phyloP scores from a whole-genome alignment of 2,329 filamentous ascomycete species.

The Fusarium sp. region DNA sequence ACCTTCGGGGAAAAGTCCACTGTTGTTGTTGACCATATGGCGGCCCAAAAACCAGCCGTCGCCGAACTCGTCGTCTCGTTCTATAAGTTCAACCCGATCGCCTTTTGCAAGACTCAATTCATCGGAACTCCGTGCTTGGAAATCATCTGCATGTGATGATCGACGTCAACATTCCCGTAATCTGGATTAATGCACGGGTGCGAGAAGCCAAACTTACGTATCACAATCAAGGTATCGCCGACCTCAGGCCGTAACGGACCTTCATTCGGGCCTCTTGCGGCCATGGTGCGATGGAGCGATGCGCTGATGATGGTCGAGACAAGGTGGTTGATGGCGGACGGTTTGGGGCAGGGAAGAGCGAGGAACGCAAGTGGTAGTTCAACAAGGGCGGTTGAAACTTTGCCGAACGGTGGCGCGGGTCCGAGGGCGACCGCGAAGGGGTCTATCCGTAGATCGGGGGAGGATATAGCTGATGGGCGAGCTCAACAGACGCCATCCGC shows the following conservation, averaged over 20 bases:
- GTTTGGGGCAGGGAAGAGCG: constrained; percentile 39
- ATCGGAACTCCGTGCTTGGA: constrained; percentile 90
- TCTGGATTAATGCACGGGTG: constrained; percentile 44
- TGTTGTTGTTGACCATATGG: constrained; percentile 81
- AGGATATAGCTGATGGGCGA: constrained; percentile 29
- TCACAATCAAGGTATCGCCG: constrained; percentile 79
- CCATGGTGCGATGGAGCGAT: constrained; percentile 56
- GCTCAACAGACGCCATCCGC: constrained; percentile 40
- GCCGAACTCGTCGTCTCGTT: constrained; percentile 90
- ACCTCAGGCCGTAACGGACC: constrained; percentile 67
- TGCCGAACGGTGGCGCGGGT: constrained; percentile 39
- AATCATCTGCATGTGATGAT: constrained; percentile 78
- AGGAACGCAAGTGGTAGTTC: constrained; percentile 39
- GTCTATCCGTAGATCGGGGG: constrained; percentile 23
- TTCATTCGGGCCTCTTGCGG: constrained; percentile 58
- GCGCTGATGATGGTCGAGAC: constrained; percentile 33
- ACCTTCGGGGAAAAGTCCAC: constrained; percentile 89
- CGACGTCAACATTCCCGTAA: constrained; percentile 28
- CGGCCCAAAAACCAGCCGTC: constrained; percentile 89
- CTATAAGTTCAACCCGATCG: constrained; percentile 86
- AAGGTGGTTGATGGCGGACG: constrained; percentile 34
- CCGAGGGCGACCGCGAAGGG: constrained; percentile 30
- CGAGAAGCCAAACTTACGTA: constrained; percentile 70
- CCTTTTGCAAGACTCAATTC: constrained; percentile 91
- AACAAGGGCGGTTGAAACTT: constrained; percentile 42